Evolutionary conservation across 192 early-diverging fungal species (phyloP), one percentile per base, ranked within the genome.

Genomic region (Piromyces finnis): DNA sequence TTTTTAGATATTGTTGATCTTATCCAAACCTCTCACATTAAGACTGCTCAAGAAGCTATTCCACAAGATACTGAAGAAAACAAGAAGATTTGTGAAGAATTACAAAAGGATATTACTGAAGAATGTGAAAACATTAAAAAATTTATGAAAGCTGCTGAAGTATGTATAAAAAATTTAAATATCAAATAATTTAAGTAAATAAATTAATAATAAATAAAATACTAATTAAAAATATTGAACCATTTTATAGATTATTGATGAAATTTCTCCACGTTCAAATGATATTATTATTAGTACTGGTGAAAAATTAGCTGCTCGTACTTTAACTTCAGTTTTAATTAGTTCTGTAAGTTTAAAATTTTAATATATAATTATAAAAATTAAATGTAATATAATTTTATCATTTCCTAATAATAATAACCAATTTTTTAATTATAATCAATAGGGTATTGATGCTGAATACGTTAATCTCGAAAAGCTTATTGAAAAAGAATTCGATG

Each of bases 231-330:
- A 35, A n/a, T n/a, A n/a, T n/a, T n/a, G n/a, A n/a, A n/a, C n/a
- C n/a, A n/a, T n/a, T 32, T 6, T 32, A 29, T 82, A 91, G 86
- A 89, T 96, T 79, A 97, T 99, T 83, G 94, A 95, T 79, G 98
- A 99, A 84, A 94, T 99, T 14, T 97, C 97, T 29, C 96, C 98
- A 81, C 92, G 94, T 82, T 98, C 97, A 35, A 88, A 92, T 80
- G 98, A 99, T 85, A 92, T 96, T 81, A 97, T 99, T 68, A 92
- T 99, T 80, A 93, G 94, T 29, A 91, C 91, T 9, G 98, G 98
- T 81, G 98, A 99, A 86, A 96, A 94, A 82, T 87, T 99, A 15
- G 93, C 97, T 1, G 96, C 97, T 78, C 89, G 92, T 78, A 94
- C 96, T 78, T 94, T 98, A 28, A 88, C 95, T 5, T 92, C 93